Percentiles rank a stretch among this genome's conserved stretches.
Conservation (phyloP, 2,329 filamentous ascomycete species). For the Acrocalymma vagum region DNA sequence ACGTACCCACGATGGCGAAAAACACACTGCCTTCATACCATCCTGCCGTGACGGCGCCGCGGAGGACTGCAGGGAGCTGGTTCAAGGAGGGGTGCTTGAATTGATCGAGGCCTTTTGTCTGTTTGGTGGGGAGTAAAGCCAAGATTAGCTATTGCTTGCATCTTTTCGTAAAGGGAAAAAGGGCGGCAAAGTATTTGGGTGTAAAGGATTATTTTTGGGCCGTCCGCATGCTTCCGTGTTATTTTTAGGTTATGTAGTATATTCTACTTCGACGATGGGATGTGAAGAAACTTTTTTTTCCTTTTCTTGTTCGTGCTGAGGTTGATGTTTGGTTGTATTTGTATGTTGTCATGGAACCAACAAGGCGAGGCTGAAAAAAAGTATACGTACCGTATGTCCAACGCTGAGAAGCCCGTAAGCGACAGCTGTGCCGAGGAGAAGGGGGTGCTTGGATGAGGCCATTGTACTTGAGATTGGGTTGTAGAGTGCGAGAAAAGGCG, state of each 20-base stretch:
- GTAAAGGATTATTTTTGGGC: too few species aligned
- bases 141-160: too few species aligned
- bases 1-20: constrained; percentile 43
- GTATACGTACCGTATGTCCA: constrained; percentile 39
- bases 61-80: constrained; percentile 33
- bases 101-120: constrained; percentile 45
- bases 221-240: too few species aligned
- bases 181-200: too few species aligned
- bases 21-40: constrained; percentile 49
- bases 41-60: constrained; percentile 39
- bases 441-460: constrained; percentile 29
- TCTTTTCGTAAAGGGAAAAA: too few species aligned
- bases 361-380: too few species aligned
- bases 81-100: constrained; percentile 44
- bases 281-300: too few species aligned
- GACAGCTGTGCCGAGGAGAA: constrained; percentile 38
- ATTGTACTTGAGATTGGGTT: constrained; percentile 24
- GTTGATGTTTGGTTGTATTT: too few species aligned
- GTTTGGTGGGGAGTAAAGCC: too few species aligned
- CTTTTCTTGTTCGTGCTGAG: too few species aligned
- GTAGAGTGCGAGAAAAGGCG: background rate
- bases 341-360: too few species aligned
- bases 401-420: constrained; percentile 40
- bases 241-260: background rate
- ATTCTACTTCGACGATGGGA: too few species aligned